Conservation (phyloP, 208 protist species). For the Leishmania aethiopica region DNA sequence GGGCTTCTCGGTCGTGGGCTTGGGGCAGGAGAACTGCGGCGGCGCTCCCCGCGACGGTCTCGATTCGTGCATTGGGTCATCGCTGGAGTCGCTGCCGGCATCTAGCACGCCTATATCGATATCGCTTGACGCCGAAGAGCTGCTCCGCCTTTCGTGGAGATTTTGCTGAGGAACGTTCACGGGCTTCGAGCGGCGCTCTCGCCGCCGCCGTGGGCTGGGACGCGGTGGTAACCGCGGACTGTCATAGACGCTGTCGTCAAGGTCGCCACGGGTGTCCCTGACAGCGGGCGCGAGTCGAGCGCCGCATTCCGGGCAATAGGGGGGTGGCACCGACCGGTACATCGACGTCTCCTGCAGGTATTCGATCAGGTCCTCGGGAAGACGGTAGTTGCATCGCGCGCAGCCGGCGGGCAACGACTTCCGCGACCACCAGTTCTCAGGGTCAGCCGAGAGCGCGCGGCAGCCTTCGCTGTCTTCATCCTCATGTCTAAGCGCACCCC, state of each 20-base stretch:
- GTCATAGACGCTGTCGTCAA: not conserved
- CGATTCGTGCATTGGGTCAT: not conserved
- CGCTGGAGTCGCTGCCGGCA: not conserved
- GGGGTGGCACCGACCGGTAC: constrained; percentile 15
- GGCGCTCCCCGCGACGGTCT: not conserved
- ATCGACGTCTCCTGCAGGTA: constrained; percentile 19
- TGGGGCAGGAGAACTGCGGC: not conserved
- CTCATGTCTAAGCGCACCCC: not conserved
- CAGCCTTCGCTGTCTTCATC: not conserved
- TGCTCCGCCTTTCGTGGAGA: not conserved
- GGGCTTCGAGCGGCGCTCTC: not conserved
- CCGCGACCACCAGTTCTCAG: not conserved
- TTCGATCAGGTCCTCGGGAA: constrained; percentile 17
- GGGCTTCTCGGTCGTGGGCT: too few relatives aligned
- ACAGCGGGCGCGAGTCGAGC: not conserved
- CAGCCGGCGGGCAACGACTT: constrained; percentile 8
- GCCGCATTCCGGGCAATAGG: constrained; percentile 27
- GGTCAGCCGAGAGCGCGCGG: not conserved
- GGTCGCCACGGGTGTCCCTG: not conserved
- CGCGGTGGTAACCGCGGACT: not conserved
- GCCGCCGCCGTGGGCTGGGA: not conserved
- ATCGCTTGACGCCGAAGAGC: not conserved
- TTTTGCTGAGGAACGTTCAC: not conserved
- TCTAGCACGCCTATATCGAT: not conserved
- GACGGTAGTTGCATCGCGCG: constrained; percentile 13